Conservation (phyloP, 2,329 filamentous ascomycete species). For the Aspergillus cejpii region DNA sequence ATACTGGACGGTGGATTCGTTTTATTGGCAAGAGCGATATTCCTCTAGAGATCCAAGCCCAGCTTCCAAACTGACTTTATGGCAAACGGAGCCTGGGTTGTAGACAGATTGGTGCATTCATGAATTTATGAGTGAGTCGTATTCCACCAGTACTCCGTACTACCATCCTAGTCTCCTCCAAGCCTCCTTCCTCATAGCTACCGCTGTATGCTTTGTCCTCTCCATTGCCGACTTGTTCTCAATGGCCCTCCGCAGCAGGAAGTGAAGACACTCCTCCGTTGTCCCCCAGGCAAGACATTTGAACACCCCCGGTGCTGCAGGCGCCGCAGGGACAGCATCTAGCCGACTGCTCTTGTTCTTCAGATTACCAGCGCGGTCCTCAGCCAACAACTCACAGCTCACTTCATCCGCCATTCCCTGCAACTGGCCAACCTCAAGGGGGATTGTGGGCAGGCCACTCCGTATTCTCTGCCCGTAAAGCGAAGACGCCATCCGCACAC, state of each 20-base stretch:
- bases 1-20: background rate
- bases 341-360: slow-evolving; percentile 5
- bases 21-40: background rate
- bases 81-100: too few relatives aligned
- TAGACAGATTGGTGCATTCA: too few relatives aligned
- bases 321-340: slow-evolving; percentile 14
- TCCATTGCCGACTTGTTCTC: slow-evolving; percentile 66
- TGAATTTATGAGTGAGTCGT: too few relatives aligned
- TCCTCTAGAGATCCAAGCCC: background rate
- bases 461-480: slow-evolving; percentile 34
- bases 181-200: slow-evolving; percentile 59
- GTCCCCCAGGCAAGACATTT: slow-evolving; percentile 52
- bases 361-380: slow-evolving; percentile 13
- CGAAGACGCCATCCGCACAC: slow-evolving; percentile 42
- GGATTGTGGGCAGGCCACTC: slow-evolving; percentile 33
- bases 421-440: slow-evolving; percentile 61
- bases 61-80: background rate
- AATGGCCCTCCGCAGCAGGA: slow-evolving; percentile 54
- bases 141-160: too few relatives aligned
- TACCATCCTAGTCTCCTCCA: slow-evolving; percentile 41
- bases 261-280: slow-evolving; percentile 50
- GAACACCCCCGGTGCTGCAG: slow-evolving; percentile 38
- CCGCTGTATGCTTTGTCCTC: slow-evolving; percentile 55
- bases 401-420: slow-evolving; percentile 91
- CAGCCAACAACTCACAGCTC: slow-evolving; percentile 47